Evolutionary conservation across 108 stramenopile genomes (phyloP).

Genomic region (Craspedostauros australis): DNA sequence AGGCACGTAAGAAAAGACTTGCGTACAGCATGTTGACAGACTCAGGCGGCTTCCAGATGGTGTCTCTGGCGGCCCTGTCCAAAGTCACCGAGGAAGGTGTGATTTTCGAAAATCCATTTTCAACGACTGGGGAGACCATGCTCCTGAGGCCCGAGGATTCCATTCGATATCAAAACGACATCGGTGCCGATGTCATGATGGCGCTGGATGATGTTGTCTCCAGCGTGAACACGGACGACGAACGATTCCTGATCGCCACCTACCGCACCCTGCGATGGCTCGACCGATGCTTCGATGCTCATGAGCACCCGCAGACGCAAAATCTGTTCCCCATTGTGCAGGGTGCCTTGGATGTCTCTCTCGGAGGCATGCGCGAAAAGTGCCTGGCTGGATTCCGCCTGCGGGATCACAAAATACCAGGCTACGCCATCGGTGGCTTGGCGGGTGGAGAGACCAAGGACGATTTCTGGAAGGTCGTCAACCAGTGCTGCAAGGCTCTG

Average conservation of each 20-base stretch:
- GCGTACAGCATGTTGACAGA: constrained; percentile 82
- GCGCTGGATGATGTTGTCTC: constrained; percentile 95
- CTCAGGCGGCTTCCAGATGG: constrained; percentile 99
- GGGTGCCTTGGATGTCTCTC: constrained; percentile 88
- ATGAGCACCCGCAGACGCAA: constrained; percentile 52
- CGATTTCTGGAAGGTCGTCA: constrained; percentile 95
- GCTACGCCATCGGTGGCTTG: constrained; percentile 97
- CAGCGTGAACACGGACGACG: constrained; percentile 54
- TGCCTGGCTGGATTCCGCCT: constrained; percentile 87
- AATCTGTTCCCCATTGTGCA: constrained; percentile 95
- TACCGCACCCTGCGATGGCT: constrained; percentile 92
- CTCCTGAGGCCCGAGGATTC: constrained; percentile 93
- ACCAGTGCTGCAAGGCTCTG: constrained; percentile 82
- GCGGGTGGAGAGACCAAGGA: constrained; percentile 96
- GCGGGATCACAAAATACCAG: constrained; percentile 77
- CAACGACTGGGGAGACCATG: constrained; percentile 34
- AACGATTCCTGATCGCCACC: constrained; percentile 83
- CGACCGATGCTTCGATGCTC: constrained; percentile 91
- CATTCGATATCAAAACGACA: constrained; percentile 88
- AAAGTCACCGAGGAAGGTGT: constrained; percentile 96
- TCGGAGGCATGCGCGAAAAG: constrained; percentile 87
- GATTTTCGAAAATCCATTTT: constrained; percentile 83
- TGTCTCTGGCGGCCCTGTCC: constrained; percentile 86
- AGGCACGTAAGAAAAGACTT: not conserved
- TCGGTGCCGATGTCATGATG: constrained; percentile 98